phyloP scores from a whole-genome alignment of 2,329 filamentous ascomycete genomes.

The Cadophora gregata region DNA sequence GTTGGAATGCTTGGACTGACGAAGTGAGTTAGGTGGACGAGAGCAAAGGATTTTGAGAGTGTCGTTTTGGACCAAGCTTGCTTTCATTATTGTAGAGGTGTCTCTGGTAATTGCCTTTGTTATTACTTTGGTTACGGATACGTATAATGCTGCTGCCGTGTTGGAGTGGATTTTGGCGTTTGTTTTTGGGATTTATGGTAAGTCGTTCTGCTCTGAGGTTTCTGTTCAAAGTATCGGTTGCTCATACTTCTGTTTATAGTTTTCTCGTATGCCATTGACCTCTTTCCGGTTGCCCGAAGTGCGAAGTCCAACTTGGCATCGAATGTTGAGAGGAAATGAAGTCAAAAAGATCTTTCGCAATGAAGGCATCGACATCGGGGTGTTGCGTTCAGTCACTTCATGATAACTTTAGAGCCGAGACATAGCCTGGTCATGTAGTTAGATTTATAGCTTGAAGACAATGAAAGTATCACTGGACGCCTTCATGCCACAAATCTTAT shows the following conservation, averaged over 20 bases:
- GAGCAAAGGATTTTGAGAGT: background rate
- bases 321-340: background rate
- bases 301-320: background rate
- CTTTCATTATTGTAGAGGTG: background rate
- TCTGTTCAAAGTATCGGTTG: background rate
- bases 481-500: too few relatives aligned
- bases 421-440: too few relatives aligned
- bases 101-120: constrained; percentile 2
- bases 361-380: too few relatives aligned
- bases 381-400: too few relatives aligned
- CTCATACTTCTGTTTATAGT: background rate
- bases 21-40: background rate
- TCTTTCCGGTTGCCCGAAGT: background rate
- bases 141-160: constrained; percentile 5
- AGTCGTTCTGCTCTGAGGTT: background rate
- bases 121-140: background rate
- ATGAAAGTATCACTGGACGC: too few relatives aligned
- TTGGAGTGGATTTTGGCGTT: constrained; percentile 5
- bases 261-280: constrained; percentile 4
- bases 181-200: constrained; percentile 7
- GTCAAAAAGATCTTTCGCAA: too few relatives aligned
- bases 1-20: background rate
- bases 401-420: too few relatives aligned
- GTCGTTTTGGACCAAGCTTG: constrained; percentile 11
- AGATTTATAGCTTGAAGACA: too few relatives aligned